Conservation (phyloP, 208 protist genomes). For the Jaenimonas drosophilae region DNA sequence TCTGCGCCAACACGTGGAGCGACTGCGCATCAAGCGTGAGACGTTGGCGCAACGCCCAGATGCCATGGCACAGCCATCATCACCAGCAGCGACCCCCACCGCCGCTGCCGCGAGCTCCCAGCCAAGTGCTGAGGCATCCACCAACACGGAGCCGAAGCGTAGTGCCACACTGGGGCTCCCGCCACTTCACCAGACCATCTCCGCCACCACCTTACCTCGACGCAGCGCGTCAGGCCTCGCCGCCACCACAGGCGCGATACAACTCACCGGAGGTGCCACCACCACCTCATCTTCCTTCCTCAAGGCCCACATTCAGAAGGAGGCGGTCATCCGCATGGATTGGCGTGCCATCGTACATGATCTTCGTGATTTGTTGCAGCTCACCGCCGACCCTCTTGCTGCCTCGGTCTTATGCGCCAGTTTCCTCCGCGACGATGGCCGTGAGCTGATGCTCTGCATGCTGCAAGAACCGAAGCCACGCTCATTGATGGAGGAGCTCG, state of each 20-base stretch:
- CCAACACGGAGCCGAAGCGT: too few relatives aligned
- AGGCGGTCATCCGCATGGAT: conserved; percentile 16
- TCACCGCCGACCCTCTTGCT: conserved; percentile 14
- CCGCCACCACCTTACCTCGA: too few relatives aligned
- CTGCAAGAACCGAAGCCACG: conserved; percentile 48
- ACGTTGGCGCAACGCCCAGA: too few relatives aligned
- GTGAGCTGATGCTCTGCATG: conserved; percentile 71
- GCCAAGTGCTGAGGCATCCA: too few relatives aligned
- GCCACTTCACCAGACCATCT: too few relatives aligned
- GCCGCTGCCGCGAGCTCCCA: too few relatives aligned
- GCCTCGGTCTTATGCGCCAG: conserved; percentile 55
- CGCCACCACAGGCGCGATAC: too few relatives aligned
- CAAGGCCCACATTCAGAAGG: neutral
- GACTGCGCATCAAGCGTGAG: conserved; percentile 1
- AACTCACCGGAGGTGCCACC: too few relatives aligned
- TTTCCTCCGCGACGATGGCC: conserved; percentile 64
- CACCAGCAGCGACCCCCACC: too few relatives aligned
- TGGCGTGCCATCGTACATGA: conserved; percentile 59
- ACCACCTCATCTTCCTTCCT: too few relatives aligned
- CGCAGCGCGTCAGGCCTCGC: too few relatives aligned
- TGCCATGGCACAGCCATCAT: too few relatives aligned
- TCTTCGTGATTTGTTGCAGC: conserved; percentile 28
- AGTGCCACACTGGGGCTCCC: neutral
- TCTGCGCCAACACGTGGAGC: conserved; percentile 32
- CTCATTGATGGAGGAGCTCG: conserved; percentile 6